Conservation (phyloP, 345 rosid genomes). For the Ceriops tagal region DNA sequence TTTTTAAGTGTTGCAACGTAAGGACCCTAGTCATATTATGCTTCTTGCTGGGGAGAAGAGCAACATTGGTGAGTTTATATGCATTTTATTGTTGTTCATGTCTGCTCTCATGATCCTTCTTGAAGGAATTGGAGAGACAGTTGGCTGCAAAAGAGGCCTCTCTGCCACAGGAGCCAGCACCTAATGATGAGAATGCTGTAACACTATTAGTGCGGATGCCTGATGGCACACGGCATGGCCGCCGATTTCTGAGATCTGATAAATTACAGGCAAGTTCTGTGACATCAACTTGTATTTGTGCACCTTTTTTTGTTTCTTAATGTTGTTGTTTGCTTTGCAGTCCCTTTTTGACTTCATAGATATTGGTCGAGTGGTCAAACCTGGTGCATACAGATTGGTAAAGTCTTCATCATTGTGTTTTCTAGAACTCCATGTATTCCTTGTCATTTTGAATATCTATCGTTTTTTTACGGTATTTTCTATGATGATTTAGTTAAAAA, state of each 20-base stretch:
- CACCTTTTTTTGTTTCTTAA: constrained; percentile 1
- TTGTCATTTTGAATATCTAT: not conserved
- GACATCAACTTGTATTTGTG: not conserved
- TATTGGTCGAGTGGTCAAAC: constrained; percentile 76
- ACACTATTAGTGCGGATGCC: constrained; percentile 93
- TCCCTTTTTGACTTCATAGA: constrained; percentile 90
- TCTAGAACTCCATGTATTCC: not conserved
- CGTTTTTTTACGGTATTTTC: not conserved
- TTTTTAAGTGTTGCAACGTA: not conserved
- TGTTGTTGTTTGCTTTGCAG: constrained; percentile 42
- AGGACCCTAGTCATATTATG: not conserved
- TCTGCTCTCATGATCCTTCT: constrained; percentile 3
- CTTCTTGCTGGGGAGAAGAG: not conserved
- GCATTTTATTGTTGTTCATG: constrained; percentile 7
- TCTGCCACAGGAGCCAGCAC: constrained; percentile 78
- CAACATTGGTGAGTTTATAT: not conserved
- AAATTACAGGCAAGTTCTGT: constrained; percentile 58
- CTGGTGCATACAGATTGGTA: constrained; percentile 93
- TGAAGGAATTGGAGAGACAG: constrained; percentile 85
- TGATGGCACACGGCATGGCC: constrained; percentile 85
- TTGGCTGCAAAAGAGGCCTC: constrained; percentile 89
- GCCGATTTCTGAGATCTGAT: constrained; percentile 84
- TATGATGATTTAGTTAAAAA: too few species aligned
- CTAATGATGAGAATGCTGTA: constrained; percentile 78
- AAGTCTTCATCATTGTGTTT: constrained; percentile 9